Percentiles rank a stretch among this genome's conserved stretches.
Conservation (phyloP, 208 protist species). For the Herpetomonas tarakana region DNA sequence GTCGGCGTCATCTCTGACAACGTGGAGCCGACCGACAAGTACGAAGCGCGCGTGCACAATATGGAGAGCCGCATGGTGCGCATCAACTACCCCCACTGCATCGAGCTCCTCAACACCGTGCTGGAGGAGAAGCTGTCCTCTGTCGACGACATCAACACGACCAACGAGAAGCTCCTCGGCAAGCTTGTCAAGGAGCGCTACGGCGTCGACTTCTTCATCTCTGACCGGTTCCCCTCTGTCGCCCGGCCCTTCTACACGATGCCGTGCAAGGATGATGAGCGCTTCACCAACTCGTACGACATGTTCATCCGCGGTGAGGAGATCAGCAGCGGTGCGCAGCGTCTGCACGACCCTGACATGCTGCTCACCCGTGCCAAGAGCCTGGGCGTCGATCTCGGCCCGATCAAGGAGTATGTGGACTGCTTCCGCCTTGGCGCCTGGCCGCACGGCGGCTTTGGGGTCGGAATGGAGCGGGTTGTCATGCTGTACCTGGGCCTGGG, state of each 20-base stretch:
- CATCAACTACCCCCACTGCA: slow-evolving; percentile 92
- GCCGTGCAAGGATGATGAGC: slow-evolving; percentile 93
- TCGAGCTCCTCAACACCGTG: slow-evolving; percentile 91
- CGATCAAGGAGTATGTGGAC: slow-evolving; percentile 97
- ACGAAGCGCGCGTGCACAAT: slow-evolving; percentile 79
- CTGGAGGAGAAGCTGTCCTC: slow-evolving; percentile 77
- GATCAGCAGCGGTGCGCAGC: slow-evolving; percentile 99
- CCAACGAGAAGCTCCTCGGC: slow-evolving; percentile 96
- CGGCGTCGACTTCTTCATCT: slow-evolving; percentile 99
- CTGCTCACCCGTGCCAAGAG: slow-evolving; percentile 83
- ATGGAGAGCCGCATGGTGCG: slow-evolving; percentile 80
- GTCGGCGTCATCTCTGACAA: slow-evolving; percentile 79
- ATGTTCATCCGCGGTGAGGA: slow-evolving; percentile 99
- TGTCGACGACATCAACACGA: slow-evolving; percentile 94
- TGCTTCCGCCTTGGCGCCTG: slow-evolving; percentile 97
- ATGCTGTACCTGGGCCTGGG: slow-evolving; percentile 99
- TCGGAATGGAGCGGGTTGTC: slow-evolving; percentile 99
- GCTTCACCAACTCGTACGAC: slow-evolving; percentile 98
- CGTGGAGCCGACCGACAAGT: slow-evolving; percentile 70
- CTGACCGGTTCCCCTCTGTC: slow-evolving; percentile 97
- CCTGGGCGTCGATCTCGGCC: slow-evolving; percentile 80
- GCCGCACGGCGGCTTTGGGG: slow-evolving; percentile 99
- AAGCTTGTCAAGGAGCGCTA: slow-evolving; percentile 98
- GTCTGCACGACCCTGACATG: slow-evolving; percentile 97
- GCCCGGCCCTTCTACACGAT: slow-evolving; percentile 99